These are phyloP conservation scores for Zizania palustris DNA, from an alignment of 202 grass and related monocot species.

Conservation along the genomic window DNA sequence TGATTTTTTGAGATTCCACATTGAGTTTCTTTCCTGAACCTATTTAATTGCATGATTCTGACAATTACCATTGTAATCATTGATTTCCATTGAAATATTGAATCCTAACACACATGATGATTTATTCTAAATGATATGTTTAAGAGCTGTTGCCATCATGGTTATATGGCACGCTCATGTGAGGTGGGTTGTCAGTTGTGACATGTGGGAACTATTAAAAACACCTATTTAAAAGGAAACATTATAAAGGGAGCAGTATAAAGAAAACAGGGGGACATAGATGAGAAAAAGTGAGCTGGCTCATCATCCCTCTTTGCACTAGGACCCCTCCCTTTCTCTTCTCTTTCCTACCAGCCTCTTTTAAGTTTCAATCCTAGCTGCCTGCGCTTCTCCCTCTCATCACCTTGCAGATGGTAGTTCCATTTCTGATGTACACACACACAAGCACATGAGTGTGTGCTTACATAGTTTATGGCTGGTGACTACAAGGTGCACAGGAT, in stretches of 20 bases:
- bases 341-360: background rate
- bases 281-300: background rate
- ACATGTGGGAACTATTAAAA: background rate
- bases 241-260: background rate
- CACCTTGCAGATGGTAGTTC: background rate
- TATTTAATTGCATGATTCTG: background rate
- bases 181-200: background rate
- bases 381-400: background rate
- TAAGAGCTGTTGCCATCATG: background rate
- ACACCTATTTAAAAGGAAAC: background rate
- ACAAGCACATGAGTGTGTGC: background rate
- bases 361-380: background rate
- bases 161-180: background rate
- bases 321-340: background rate
- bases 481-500: background rate
- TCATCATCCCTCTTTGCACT: background rate
- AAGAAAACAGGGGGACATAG: background rate
- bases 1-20: background rate
- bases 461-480: background rate
- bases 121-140: background rate
- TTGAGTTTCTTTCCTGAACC: background rate
- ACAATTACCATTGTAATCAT: background rate
- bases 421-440: background rate
- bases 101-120: background rate
- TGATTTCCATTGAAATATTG: background rate